Percentiles rank a stretch among this genome's conserved stretches.
Evolutionary conservation across 1,284 basidiomycete species (phyloP).

Genomic region (Sphagnurus paluster): DNA sequence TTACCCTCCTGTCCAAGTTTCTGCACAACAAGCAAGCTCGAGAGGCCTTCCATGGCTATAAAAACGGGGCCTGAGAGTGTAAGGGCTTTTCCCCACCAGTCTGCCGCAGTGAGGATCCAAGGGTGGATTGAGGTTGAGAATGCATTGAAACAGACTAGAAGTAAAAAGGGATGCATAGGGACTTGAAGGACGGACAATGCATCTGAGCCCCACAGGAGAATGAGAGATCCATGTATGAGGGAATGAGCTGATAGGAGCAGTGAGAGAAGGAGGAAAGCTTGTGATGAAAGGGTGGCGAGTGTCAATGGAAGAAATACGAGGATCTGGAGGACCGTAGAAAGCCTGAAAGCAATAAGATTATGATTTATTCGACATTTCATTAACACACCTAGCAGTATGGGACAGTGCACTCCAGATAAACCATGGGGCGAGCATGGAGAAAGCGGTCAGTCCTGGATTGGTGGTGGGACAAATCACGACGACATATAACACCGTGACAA

Average conservation of each 20-base stretch:
- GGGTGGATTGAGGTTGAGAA: slow-evolving; percentile 66
- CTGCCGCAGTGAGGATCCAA: slow-evolving; percentile 54
- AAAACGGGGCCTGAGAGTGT: slow-evolving; percentile 76
- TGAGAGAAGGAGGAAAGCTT: slow-evolving; percentile 80
- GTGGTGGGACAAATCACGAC: background rate
- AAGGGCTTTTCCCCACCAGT: slow-evolving; percentile 73
- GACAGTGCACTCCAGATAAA: slow-evolving; percentile 67
- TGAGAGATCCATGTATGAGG: slow-evolving; percentile 73
- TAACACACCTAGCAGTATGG: slow-evolving; percentile 58
- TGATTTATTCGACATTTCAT: background rate
- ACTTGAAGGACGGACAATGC: slow-evolving; percentile 74
- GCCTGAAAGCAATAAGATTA: too few relatives aligned
- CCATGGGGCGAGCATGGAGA: slow-evolving; percentile 38
- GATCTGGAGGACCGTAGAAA: slow-evolving; percentile 78
- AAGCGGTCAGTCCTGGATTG: background rate
- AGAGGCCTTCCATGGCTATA: slow-evolving; percentile 80
- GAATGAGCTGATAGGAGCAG: slow-evolving; percentile 75
- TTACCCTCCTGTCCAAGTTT: slow-evolving; percentile 75
- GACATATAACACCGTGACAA: slow-evolving; percentile 11
- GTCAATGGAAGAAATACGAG: slow-evolving; percentile 83
- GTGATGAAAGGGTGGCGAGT: slow-evolving; percentile 74
- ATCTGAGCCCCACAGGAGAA: slow-evolving; percentile 64
- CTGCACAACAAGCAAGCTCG: slow-evolving; percentile 79
- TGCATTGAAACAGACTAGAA: slow-evolving; percentile 79
- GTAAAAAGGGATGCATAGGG: slow-evolving; percentile 77